Evolutionary conservation across 352 stramenopile species (phyloP).

Genomic region (Phytophthora palmivora): DNA sequence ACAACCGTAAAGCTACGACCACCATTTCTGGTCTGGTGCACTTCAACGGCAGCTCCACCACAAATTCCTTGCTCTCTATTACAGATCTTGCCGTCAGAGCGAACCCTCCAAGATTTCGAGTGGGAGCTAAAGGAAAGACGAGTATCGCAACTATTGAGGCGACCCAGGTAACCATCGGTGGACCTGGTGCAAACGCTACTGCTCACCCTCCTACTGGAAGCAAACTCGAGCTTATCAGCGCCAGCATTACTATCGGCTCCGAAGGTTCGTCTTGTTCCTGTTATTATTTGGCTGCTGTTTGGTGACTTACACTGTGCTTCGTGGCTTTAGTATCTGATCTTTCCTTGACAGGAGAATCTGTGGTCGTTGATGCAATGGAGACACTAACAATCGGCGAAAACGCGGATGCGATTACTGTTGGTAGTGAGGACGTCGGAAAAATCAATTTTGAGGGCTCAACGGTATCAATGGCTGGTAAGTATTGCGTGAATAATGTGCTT

Average conservation of each 20-base stretch:
- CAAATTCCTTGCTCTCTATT: constrained; percentile 27
- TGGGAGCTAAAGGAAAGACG: constrained; percentile 38
- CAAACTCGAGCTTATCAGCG: constrained; percentile 38
- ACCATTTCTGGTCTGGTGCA: constrained; percentile 40
- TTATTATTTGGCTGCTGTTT: constrained; percentile 9
- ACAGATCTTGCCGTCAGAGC: constrained; percentile 30
- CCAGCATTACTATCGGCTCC: constrained; percentile 41
- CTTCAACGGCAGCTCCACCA: constrained; percentile 38
- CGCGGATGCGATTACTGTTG: constrained; percentile 26
- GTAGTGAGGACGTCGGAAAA: constrained; percentile 27
- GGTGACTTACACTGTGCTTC: constrained; percentile 5
- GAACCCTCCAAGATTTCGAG: constrained; percentile 34
- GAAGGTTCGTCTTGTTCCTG: constrained; percentile 30
- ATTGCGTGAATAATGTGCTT: neutral
- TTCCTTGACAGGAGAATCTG: constrained; percentile 30
- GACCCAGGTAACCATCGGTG: constrained; percentile 39
- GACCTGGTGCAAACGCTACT: constrained; percentile 36
- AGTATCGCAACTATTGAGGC: constrained; percentile 38
- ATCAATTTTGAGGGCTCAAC: constrained; percentile 24
- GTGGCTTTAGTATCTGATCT: constrained; percentile 32
- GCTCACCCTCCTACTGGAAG: constrained; percentile 20
- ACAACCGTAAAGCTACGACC: constrained; percentile 26
- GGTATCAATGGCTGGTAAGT: constrained; percentile 38
- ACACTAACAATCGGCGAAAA: constrained; percentile 31
- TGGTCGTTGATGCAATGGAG: constrained; percentile 33